Percentiles rank a stretch among this genome's conserved stretches.
phyloP scores from a whole-genome alignment of 768 basidiomycete species.

The Pisolithus marmoratus region DNA sequence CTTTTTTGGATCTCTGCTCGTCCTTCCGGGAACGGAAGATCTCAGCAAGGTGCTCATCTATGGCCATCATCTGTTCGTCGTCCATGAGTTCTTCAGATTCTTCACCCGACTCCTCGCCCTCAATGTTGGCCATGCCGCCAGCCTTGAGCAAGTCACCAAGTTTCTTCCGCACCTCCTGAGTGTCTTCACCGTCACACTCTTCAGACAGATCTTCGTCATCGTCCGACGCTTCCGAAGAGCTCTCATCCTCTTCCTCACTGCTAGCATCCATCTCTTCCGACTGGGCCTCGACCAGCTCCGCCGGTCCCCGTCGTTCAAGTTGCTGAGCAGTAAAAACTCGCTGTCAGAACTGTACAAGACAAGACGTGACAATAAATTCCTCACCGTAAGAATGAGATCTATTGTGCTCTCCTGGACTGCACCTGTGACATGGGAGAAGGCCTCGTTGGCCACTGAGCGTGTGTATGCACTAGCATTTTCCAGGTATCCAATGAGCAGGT shows the following conservation, averaged over 20 bases:
- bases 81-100: constrained; percentile 73
- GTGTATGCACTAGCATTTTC: constrained; percentile 79
- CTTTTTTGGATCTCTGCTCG: constrained; percentile 59
- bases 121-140: constrained; percentile 51
- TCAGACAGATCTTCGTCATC: constrained; percentile 33
- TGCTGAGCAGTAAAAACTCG: constrained; percentile 46
- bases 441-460: constrained; percentile 73
- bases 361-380: constrained; percentile 27
- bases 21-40: constrained; percentile 70
- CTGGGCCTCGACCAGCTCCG: constrained; percentile 39
- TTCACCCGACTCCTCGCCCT: constrained; percentile 47
- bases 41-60: constrained; percentile 87
- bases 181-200: constrained; percentile 44
- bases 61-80: constrained; percentile 97
- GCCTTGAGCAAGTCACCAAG: constrained; percentile 58
- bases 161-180: constrained; percentile 55
- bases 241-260: constrained; percentile 30
- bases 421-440: constrained; percentile 68
- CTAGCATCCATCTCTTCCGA: constrained; percentile 40
- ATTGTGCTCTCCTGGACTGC: constrained; percentile 65
- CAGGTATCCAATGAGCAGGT: constrained; percentile 84
- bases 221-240: constrained; percentile 24
- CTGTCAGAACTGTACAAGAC: background rate
- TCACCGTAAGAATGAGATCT: constrained; percentile 75
- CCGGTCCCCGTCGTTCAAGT: constrained; percentile 68